Base-by-base conservation (phyloP, 2,329 filamentous ascomycete genomes). In the Peltaster fructicola region DNA sequence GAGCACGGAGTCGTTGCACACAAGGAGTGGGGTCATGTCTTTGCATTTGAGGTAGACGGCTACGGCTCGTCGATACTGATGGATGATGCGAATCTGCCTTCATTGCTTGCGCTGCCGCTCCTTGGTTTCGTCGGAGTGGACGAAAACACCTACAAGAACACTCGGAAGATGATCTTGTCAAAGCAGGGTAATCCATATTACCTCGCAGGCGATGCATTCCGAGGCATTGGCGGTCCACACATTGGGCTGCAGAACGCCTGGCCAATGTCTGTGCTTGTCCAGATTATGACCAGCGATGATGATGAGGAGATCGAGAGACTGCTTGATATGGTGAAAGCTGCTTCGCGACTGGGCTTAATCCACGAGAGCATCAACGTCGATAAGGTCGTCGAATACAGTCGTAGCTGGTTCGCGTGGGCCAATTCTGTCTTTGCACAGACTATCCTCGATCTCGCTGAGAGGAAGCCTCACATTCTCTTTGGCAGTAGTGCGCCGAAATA, bases 401-500 rank as follows among this genome's bases (percentile, higher is more conserved):
- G 82, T 35, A 81, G 76, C 44, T 95, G 85, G 85, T 95, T 95
- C 49, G 81, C 85, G 3, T 95, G 84, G 88, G 88, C 88, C 7
- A 98, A 98, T 40, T 88, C 81, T 1, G 81, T 98, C 7, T 95
- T 92, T 53, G 82, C 85, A 8, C 74, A 81, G 50, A 91, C 84
- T 0, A 80, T 98, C 22, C 56, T 98, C 25, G 81, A 93, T 55
- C 48, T 98, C 25, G 88, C 84, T 1, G 73, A 75, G 51, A 61
- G 85, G 47, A 92, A 91, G 51, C 88, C 88, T 3, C 68, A 91
- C 50, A 50, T 95, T 39, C 63, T 95, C 18, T 92, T 93, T 48
- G 73, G 70, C 8, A 52, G 66, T 23, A 69, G 67, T 1, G 61
- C 59, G 3, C 52, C 61, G 34, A 57, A 69, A 15, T 80, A 78